Base-by-base conservation (phyloP, 768 basidiomycete species). In the Boletus rufocinnamomeus region DNA sequence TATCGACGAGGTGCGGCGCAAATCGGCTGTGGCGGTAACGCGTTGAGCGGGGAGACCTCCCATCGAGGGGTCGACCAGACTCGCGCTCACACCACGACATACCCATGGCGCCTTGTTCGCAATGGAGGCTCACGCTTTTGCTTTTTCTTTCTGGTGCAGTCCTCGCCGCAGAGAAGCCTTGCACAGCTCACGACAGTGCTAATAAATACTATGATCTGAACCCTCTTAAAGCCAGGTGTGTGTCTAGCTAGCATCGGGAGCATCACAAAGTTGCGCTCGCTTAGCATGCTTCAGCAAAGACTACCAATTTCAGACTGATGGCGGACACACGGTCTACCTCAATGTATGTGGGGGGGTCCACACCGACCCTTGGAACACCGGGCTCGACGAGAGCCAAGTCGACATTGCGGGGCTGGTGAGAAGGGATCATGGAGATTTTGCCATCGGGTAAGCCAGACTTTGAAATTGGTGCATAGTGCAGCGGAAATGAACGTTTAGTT, bases 121-220 rank as follows among this genome's bases (percentile, higher is more conserved):
- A 5, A 13, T 21, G 51, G 53, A 23, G 34, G 17, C 44, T 53
- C 16, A 43, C 60, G 14, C 37, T 60, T 27, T 27, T 40, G 0
- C 21, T 65, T 11, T 7, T 57, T 0, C 61, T 68, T 17, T 43
- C 59, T 2, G 37, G 51, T 34, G 6, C 28, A 19, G 64, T 54
- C 35, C 40, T 66, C 47, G 74, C 76, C 50, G 70, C 69, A 28
- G 86, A 89, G 17, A 78, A 79, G 47, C 77, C 84, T n/a, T 91
- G 89, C 64, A 87, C 86, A 2, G 67, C 79, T 1, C 82, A 81
- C 61, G 76, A 80, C 45, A 28, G 30, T 21, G 75, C 44, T 27
- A 83, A 81, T 28, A 82, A 81, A 35, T 88, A 77, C 71, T 92
- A 85, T 59, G 86, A 91, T 69, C 73, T 92, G 50, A 89, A 75